Evolutionary conservation across 139 green algal genomes (phyloP), one percentile per base, ranked within the genome.

Genomic region (Astrephomene gubernaculifera): DNA sequence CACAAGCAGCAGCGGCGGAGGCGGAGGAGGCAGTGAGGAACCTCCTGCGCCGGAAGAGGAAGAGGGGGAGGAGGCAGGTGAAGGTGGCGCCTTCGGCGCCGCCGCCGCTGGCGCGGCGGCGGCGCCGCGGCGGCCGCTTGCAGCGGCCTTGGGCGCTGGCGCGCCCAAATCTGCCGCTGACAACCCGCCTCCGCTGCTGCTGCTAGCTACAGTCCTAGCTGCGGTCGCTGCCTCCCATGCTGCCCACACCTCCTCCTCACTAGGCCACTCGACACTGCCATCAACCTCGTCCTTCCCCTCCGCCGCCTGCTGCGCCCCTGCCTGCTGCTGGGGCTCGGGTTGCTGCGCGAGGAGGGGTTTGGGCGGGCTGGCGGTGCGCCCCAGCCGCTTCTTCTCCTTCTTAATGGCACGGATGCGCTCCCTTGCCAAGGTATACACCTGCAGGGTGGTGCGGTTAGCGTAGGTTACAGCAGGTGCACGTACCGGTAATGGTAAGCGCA

Each of bases 181-280:
- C 41, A 49, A 39, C 39, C 25, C 8, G 69, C 21, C 35, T 10
- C 36, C 36, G 19, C 10, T 2, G 53, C 43, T 53, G 39, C 36
- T 53, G 73, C 2, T 69, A 36, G 73, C 73, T 39, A 53, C 73
- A 53, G 69, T 53, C 73, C 73, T 70, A 2, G 73, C 73, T 25
- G 69, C 73, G 73, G 4, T 69, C 36, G 73, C 73, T 39, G 73
- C 73, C 73, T 81, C 73, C 73, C 73, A 81, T 2, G 73, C 73
- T 25, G 69, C 73, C 73, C 73, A 81, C 4, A 81, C 36, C 54
- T 81, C 73, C 7, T 81, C 73, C 73, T 81, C 73, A 10, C 53
- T 81, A 7, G 52, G 72, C 67, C 38, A 81, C 12, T 38, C 1
- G 14, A 5, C 29, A 24, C 22, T 35, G 33, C 52, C 27, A 53